A percentile compares a stretch with the other conserved stretches of the same genome.
phyloP scores from a whole-genome alignment of 1,284 basidiomycete genomes.

The Irpex sp. region DNA sequence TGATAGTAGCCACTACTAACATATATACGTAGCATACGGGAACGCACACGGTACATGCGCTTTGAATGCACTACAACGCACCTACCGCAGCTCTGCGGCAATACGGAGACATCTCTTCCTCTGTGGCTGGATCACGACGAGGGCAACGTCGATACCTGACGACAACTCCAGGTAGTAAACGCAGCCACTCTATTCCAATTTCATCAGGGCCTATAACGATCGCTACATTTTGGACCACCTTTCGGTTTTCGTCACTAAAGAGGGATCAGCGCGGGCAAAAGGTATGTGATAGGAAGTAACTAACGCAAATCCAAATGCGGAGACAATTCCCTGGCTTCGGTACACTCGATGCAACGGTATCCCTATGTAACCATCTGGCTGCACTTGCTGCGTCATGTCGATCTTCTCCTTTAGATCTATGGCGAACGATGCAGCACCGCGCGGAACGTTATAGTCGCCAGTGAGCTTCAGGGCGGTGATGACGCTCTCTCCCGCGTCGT shows the following conservation, averaged over 20 bases:
- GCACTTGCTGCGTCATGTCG: background rate
- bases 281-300: background rate
- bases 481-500: slow-evolving; percentile 2
- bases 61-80: too few relatives aligned
- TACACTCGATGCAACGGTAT: background rate
- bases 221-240: background rate
- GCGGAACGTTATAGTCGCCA: slow-evolving; percentile 24
- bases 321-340: background rate
- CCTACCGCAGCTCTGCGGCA: too few relatives aligned
- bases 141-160: background rate
- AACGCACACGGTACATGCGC: too few relatives aligned
- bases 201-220: background rate
- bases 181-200: background rate
- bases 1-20: too few relatives aligned
- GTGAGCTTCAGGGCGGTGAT: slow-evolving; percentile 24
- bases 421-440: slow-evolving; percentile 12
- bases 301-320: background rate
- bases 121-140: background rate
- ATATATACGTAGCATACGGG: too few relatives aligned
- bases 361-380: background rate
- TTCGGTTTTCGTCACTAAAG: background rate
- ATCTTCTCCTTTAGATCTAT: background rate
- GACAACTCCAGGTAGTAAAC: background rate
- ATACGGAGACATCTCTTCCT: too few relatives aligned
- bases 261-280: background rate